phyloP scores from a whole-genome alignment of 1,284 basidiomycete genomes.

The Ustilago curta region DNA sequence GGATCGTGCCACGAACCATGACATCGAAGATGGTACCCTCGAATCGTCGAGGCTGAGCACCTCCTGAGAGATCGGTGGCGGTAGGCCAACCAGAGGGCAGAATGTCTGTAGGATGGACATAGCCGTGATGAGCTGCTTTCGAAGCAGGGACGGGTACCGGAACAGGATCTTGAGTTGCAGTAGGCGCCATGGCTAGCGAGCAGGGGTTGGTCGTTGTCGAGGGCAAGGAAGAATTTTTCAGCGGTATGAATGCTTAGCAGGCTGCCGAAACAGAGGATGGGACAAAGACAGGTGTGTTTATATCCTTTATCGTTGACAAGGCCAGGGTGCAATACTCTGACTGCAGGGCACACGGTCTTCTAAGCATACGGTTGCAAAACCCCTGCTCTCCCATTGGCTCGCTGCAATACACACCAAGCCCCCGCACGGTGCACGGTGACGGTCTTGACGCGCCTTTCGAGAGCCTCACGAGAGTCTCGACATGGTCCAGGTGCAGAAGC shows the following conservation, averaged over 20 bases:
- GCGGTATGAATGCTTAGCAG: too few species aligned
- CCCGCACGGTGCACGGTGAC: background rate
- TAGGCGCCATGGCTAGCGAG: conserved; percentile 19
- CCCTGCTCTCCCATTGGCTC: background rate
- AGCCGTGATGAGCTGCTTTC: conserved; percentile 25
- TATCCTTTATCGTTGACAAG: background rate
- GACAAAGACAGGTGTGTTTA: background rate
- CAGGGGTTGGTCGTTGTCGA: background rate
- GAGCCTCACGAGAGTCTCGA: background rate
- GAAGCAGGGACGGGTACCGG: conserved; percentile 19
- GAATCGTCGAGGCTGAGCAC: conserved; percentile 36
- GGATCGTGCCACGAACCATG: conserved; percentile 29
- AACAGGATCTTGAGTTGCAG: conserved; percentile 25
- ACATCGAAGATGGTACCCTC: conserved; percentile 38
- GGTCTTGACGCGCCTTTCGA: background rate
- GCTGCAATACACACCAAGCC: background rate
- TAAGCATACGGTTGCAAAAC: background rate
- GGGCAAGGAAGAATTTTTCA: background rate
- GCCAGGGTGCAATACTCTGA: background rate
- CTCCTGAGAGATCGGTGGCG: conserved; percentile 34
- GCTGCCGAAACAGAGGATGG: background rate
- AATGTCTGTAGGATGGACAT: conserved; percentile 33
- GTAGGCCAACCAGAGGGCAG: conserved; percentile 34
- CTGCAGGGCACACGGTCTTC: background rate
- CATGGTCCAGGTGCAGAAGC: background rate